Base-by-base conservation (phyloP, 2,329 filamentous ascomycete species). In the Diaporthe capsici region DNA sequence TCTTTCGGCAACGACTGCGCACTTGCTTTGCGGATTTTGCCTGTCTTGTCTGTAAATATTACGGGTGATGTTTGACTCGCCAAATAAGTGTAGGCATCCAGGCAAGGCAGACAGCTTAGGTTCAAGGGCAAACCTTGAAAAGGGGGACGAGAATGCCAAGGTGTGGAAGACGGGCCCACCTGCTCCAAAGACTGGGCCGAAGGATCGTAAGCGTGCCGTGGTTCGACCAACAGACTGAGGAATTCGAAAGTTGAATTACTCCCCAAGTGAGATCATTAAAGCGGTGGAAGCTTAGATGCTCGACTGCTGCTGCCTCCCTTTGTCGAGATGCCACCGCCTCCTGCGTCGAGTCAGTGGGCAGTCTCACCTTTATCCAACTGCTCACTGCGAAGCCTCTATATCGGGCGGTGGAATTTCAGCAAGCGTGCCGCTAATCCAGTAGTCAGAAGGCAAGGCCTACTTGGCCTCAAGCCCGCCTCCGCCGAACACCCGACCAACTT, bases 151-250 rank as follows among this genome's bases (percentile, higher is more conserved):
- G 10, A 10, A 12, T n/a, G 65, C 34, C 65, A 15, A 22, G 37
- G 65, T 28, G n/a, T 39, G 34, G 13, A 70, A 28, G 49, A 28
- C n/a, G 5, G 65, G 34, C 31, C 31, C 65, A 70, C 65, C n/a
- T 55, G 15, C n/a, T 31, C 22, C 49, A 42, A 42, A n/a, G 12
- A 42, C n/a, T 42, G 65, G 63, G 49, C 49, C 34, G 15, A 70
- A 53, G 34, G 65, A 53, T 53, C 34, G 25, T 42, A 22, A 15
- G 22, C 6, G 5, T 22, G 13, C 4, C 13, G 31, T 25, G 22
- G 15, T 15, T 34, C n/a, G 44, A 17, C 47, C 28, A 53, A 51
- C 31, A 68, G 5, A 25, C 8, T 8, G 8, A 8, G 34, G 12
- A 17, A 6, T 42, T 39, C 8, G 8, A 3, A 70, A 42, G 65